These are phyloP conservation scores for Populus trichocarpa DNA, from an alignment of 441 rosid genomes.

Conservation along the genomic window DNA sequence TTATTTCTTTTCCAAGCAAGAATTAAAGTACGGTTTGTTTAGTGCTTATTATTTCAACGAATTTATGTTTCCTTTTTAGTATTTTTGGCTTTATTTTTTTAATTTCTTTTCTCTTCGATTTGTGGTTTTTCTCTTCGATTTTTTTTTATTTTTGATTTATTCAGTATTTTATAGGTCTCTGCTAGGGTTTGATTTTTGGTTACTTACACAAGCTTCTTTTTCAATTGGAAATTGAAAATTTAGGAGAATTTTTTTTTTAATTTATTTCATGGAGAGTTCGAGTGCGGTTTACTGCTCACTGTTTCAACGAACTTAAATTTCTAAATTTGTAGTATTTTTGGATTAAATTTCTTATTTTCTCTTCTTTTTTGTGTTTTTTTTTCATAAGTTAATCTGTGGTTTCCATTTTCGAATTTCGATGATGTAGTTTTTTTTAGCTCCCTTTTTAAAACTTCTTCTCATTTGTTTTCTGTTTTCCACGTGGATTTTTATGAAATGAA, in stretches of 20 bases:
- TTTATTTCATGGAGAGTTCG: background rate
- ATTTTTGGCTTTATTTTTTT: background rate
- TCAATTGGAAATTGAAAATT: background rate
- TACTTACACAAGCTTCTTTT: background rate
- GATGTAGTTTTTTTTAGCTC: no score
- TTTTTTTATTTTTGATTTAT: background rate
- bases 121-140: background rate
- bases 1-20: background rate
- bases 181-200: constrained; percentile 1
- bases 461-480: no score
- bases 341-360: no score
- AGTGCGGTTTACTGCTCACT: no score
- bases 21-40: no score
- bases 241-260: background rate
- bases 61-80: background rate
- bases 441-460: no score
- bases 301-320: no score
- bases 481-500: no score
- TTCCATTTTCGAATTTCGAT: no score
- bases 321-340: no score
- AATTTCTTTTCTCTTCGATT: background rate
- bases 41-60: background rate
- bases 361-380: no score
- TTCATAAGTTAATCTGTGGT: no score
- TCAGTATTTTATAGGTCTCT: background rate